A percentile compares a stretch with the other conserved stretches of the same genome.
These are phyloP conservation scores for Microbotryomycetes sp. DNA, from an alignment of 1,284 basidiomycete species.

Conservation along the genomic window DNA sequence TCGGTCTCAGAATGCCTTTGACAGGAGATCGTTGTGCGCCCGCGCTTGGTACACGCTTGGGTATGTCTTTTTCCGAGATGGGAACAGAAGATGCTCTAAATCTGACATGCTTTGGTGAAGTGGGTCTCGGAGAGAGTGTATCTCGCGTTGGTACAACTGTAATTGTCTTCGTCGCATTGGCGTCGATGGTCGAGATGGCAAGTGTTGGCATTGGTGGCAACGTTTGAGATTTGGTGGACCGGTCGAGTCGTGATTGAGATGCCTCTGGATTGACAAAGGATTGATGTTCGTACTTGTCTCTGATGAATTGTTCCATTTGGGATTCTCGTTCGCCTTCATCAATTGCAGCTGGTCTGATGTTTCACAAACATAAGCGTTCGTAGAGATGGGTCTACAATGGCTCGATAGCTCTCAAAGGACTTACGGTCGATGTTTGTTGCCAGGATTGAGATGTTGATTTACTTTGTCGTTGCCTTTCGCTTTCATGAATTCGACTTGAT, in stretches of 20 bases:
- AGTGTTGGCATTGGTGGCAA: background rate
- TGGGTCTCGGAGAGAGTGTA: background rate
- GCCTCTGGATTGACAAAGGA: background rate
- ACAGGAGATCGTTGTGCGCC: background rate
- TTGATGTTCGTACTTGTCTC: conserved; percentile 42
- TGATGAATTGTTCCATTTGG: conserved; percentile 42
- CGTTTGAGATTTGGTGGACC: background rate
- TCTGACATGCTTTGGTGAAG: conserved; percentile 1
- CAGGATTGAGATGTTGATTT: conserved; percentile 40
- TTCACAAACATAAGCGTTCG: background rate
- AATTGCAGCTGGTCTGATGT: conserved; percentile 41
- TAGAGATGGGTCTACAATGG: background rate
- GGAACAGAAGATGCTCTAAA: background rate
- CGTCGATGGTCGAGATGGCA: background rate
- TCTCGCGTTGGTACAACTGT: conserved; percentile 10
- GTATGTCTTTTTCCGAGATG: background rate
- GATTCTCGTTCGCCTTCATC: conserved; percentile 41
- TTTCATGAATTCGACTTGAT: conserved; percentile 43
- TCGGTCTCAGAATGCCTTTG: conserved; percentile 8
- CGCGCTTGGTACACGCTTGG: background rate
- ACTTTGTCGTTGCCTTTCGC: conserved; percentile 39
- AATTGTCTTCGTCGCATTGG: background rate
- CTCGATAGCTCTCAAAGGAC: background rate
- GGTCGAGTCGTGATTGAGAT: background rate
- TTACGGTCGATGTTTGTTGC: conserved; percentile 35